Base-by-base conservation (phyloP, 2,329 filamentous ascomycete genomes). In the Curvularia spicifera region DNA sequence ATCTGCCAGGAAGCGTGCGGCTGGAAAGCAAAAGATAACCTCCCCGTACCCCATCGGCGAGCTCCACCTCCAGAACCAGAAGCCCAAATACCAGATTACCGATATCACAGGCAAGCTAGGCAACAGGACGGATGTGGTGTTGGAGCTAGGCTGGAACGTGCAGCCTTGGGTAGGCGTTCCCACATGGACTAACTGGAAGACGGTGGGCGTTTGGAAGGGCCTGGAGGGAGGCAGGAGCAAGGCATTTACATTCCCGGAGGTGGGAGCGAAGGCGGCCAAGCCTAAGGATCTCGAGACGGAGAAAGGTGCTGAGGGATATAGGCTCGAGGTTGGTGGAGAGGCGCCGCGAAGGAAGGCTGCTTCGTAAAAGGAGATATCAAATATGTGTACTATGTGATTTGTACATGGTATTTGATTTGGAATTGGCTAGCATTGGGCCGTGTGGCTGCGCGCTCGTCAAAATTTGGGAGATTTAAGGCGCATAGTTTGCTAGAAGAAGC, bases 21-120 rank as follows among this genome's bases (percentile, higher is more conserved):
- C 60, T 1, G 51, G 53, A 0, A 68, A 69, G 40, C 24, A 51
- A 24, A 20, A 57, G 45, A 28, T 13, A 18, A 18, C 20, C 3
- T 66, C 71, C 1, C 72, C 69, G 0, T 74, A 71, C 61, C 71
- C 73, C 57, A 88, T 89, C 5, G 94, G 93, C 29, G 84, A 90
- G 52, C 79, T 98, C 39, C 84, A 86, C 56, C 84, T 98, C 65
- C 87, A 88, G 73, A 93, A 93, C 77, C 91, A 97, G 77, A 90
- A 89, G 73, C 91, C 93, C 2, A 99, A 99, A 79, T 99, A 99
- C 82, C 93, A 97, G 75, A 95, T 99, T 79, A 96, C 93, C 4
- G 93, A 97, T 76, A 91, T 94, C 10, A 85, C 85, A 10, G 91
- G 93, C 60, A 88, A 88, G 76, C 84, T 98, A 65, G 90, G 91